A percentile compares a stretch with the other conserved stretches of the same genome.
Conservation (phyloP, 306 rosid species). For the Fragaria iinumae region DNA sequence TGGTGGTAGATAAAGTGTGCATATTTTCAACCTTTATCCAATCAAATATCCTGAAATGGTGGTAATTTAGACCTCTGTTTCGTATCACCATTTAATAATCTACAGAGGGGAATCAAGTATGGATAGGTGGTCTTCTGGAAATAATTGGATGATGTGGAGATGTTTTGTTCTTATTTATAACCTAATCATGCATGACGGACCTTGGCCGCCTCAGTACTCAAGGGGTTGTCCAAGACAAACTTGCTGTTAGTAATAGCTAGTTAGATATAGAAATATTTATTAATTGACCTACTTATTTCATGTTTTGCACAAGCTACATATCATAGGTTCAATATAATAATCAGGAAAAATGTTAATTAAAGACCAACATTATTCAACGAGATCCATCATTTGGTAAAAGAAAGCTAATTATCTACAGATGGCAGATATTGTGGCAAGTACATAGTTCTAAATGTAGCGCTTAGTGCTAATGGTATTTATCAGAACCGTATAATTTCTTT, state of each 20-base stretch:
- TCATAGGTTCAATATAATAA: neutral
- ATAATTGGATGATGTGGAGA: neutral
- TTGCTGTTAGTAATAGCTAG: neutral
- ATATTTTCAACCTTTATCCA: neutral
- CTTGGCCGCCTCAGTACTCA: neutral
- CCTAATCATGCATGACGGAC: neutral
- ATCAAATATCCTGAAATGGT: no score
- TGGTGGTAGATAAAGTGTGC: neutral
- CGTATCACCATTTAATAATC: neutral
- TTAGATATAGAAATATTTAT: neutral
- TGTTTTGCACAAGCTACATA: neutral
- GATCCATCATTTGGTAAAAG: slow-evolving; percentile 1
- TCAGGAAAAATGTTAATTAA: neutral
- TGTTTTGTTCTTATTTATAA: neutral
- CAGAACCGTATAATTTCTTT: neutral
- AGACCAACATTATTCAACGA: neutral
- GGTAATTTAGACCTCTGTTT: neutral
- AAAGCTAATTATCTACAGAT: neutral
- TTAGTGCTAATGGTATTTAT: neutral
- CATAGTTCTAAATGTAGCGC: neutral
- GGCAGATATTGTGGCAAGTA: neutral
- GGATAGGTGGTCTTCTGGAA: neutral
- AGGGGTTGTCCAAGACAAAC: neutral
- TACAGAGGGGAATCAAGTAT: neutral
- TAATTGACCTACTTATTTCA: neutral